phyloP scores from a whole-genome alignment of 441 rosid genomes.

The Populus hybrid region DNA sequence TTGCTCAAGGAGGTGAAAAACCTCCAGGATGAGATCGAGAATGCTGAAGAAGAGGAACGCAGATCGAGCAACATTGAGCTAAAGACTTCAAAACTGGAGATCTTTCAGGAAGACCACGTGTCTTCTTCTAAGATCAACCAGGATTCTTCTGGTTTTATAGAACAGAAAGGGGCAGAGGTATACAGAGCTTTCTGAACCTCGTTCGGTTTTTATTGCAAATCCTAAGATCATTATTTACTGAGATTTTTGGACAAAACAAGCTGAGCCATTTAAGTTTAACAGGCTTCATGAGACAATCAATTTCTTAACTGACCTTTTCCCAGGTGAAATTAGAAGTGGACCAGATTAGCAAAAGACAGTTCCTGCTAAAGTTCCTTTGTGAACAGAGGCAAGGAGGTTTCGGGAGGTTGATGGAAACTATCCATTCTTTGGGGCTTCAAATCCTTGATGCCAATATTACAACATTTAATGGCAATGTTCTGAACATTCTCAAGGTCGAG shows the following conservation, averaged over 20 bases:
- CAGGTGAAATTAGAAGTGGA: conserved; percentile 58
- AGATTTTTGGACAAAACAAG: background rate
- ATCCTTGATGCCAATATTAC: conserved; percentile 71
- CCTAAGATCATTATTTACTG: background rate
- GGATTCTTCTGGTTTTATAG: conserved; percentile 16
- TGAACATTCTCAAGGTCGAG: conserved; percentile 61
- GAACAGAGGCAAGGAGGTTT: conserved; percentile 54
- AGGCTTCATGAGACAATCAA: background rate
- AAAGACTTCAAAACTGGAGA: conserved; percentile 14
- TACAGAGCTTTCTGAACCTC: background rate
- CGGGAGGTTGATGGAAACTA: conserved; percentile 50
- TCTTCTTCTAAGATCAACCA: conserved; percentile 18
- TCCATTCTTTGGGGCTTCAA: conserved; percentile 48
- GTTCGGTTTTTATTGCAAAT: background rate
- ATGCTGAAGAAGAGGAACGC: conserved; percentile 42
- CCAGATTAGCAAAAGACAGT: conserved; percentile 44
- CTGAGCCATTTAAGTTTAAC: background rate
- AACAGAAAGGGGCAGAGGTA: conserved; percentile 38
- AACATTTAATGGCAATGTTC: conserved; percentile 43
- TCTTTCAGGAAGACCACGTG: conserved; percentile 12
- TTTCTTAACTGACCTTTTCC: conserved; percentile 2
- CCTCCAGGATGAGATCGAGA: conserved; percentile 54
- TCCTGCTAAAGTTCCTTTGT: conserved; percentile 45
- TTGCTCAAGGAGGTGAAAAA: conserved; percentile 42
- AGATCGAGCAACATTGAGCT: conserved; percentile 15